A percentile compares a stretch with the other conserved stretches of the same genome.
Evolutionary conservation across 352 stramenopile species (phyloP).

Genomic region (Saprolegnia diclina): DNA sequence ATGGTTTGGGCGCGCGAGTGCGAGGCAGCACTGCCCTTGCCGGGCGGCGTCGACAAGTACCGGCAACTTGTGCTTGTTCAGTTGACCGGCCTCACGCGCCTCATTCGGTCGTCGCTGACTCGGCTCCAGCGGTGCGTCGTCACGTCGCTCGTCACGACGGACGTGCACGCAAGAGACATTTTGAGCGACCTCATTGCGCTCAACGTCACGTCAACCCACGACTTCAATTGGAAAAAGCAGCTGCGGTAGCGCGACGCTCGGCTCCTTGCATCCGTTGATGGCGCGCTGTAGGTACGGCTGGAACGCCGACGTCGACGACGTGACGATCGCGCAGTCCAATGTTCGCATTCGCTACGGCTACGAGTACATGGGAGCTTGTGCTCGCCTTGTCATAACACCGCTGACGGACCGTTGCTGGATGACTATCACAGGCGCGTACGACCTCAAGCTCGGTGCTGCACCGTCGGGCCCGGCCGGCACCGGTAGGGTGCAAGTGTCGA

Average conservation of each 20-base stretch:
- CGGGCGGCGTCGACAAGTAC: constrained; percentile 33
- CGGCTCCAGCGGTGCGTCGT: constrained; percentile 50
- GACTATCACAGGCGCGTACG: constrained; percentile 87
- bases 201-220: constrained; percentile 38
- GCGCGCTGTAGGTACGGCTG: constrained; percentile 30
- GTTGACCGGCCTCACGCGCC: constrained; percentile 52
- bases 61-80: constrained; percentile 63
- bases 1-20: constrained; percentile 79
- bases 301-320: constrained; percentile 56
- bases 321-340: constrained; percentile 54
- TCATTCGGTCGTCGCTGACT: constrained; percentile 53
- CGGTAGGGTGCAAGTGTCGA: constrained; percentile 2
- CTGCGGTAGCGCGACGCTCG: constrained; percentile 44
- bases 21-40: constrained; percentile 44
- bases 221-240: constrained; percentile 75
- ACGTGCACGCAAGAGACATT: constrained; percentile 75
- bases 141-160: constrained; percentile 65
- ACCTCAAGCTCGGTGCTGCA: constrained; percentile 81
- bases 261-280: constrained; percentile 29
- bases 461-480: constrained; percentile 86
- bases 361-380: constrained; percentile 89
- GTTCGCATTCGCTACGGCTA: constrained; percentile 81
- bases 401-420: constrained; percentile 92
- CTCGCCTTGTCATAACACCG: constrained; percentile 89
- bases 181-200: constrained; percentile 56